These are phyloP conservation scores for Psilocybe subaeruginosa DNA, from an alignment of 768 basidiomycete genomes.

Conservation along the genomic window DNA sequence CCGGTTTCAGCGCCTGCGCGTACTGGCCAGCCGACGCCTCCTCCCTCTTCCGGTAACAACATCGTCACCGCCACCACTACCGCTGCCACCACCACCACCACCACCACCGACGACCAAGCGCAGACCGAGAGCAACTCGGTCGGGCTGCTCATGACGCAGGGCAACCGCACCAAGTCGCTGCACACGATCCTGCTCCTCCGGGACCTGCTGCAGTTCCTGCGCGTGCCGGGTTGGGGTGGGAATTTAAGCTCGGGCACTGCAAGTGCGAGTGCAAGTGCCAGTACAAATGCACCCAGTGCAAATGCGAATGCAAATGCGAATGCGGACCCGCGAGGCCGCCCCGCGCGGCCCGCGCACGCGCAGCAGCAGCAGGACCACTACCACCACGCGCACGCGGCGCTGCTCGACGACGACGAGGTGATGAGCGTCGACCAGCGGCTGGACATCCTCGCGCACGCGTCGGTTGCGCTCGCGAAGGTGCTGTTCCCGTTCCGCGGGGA, in stretches of 20 bases:
- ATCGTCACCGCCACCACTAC: no score
- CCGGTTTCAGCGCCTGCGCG: no score
- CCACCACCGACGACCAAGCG: no score
- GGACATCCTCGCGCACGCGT: constrained; percentile 18
- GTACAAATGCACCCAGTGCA: no score
- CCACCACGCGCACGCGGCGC: neutral
- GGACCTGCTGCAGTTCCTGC: constrained; percentile 18
- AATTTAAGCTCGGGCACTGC: neutral
- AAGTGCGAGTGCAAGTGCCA: neutral
- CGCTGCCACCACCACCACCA: no score
- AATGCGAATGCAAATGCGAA: no score
- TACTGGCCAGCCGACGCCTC: no score
- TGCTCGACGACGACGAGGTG: constrained; percentile 12
- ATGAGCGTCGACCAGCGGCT: constrained; percentile 18
- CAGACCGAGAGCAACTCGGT: neutral
- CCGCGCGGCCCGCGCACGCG: no score
- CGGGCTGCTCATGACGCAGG: constrained; percentile 9
- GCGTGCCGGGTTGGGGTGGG: neutral
- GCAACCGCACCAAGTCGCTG: constrained; percentile 13
- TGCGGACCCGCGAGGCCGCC: no score
- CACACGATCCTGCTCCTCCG: constrained; percentile 17
- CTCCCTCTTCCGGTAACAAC: no score
- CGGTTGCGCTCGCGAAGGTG: constrained; percentile 19
- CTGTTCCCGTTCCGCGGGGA: constrained; percentile 16
- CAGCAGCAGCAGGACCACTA: neutral